These are phyloP conservation scores for Coriaria nepalensis DNA, from an alignment of 306 rosid genomes.

Conservation along the genomic window DNA sequence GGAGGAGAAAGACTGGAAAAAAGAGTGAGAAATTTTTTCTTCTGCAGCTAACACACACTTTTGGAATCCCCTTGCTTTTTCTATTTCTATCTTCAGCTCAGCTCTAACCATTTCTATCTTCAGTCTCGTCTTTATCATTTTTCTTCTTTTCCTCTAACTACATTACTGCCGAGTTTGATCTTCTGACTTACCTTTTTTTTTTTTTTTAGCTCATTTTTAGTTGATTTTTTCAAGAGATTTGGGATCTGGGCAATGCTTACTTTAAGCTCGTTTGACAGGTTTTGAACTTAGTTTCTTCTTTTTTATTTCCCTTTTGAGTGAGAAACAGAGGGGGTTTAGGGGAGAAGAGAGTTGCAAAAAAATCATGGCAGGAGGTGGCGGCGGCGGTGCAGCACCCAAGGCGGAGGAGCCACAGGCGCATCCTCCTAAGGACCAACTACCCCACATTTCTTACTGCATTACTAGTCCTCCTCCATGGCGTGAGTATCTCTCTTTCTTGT, in stretches of 20 bases:
- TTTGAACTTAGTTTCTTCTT: conserved; percentile 6
- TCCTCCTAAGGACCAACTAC: conserved; percentile 92
- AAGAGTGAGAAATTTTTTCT: no score
- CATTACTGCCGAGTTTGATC: no score
- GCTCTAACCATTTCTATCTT: no score
- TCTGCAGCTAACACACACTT: no score
- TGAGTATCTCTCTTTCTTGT: conserved; percentile 28
- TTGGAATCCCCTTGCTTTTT: no score
- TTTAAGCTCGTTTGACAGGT: conserved; percentile 14
- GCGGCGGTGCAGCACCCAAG: conserved; percentile 35
- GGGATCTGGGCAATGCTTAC: conserved; percentile 35
- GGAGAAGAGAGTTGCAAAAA: conserved; percentile 14
- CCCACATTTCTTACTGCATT: conserved; percentile 67
- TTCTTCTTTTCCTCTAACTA: no score
- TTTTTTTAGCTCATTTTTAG: background rate
- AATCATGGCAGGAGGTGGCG: conserved; percentile 61
- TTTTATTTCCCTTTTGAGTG: no score
- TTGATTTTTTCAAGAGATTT: conserved; percentile 9
- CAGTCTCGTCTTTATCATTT: no score
- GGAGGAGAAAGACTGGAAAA: no score
- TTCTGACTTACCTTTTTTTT: background rate
- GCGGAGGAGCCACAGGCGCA: conserved; percentile 85
- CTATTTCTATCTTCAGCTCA: no score
- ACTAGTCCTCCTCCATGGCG: conserved; percentile 99
- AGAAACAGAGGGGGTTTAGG: background rate